A percentile compares a stretch with the other conserved stretches of the same genome.
phyloP scores from a whole-genome alignment of 331 rosid species.

The Pyrus hybrid region DNA sequence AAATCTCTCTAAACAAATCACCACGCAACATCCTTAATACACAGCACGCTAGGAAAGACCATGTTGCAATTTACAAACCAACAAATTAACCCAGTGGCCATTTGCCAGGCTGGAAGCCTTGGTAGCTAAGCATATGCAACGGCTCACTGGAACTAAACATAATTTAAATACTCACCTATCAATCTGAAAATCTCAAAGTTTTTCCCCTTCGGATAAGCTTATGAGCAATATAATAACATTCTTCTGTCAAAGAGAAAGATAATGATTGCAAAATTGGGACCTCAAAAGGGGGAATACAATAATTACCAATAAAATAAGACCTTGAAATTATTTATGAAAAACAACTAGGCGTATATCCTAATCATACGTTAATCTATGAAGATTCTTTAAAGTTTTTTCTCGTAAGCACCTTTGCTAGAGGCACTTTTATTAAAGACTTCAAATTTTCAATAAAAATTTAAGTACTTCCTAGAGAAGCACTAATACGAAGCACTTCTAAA shows the following conservation, averaged over 20 bases:
- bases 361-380: too few species aligned
- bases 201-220: background rate
- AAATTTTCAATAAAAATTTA: too few species aligned
- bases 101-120: constrained; percentile 5
- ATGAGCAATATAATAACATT: too few species aligned
- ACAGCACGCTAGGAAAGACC: too few species aligned
- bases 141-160: background rate
- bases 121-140: constrained; percentile 5
- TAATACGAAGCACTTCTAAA: background rate
- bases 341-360: background rate
- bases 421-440: background rate
- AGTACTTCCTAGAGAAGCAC: too few species aligned
- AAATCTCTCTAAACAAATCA: too few species aligned
- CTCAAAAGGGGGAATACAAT: background rate
- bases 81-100: background rate
- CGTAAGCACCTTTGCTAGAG: too few species aligned
- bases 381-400: too few species aligned
- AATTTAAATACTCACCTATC: background rate
- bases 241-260: background rate
- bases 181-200: background rate
- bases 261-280: constrained; percentile 1
- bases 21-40: too few species aligned
- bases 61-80: background rate
- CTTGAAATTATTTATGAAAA: too few species aligned
- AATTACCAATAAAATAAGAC: constrained; percentile 1